Conservation (phyloP, 257 asterid species). For the Rauvolfia tetraphylla region DNA sequence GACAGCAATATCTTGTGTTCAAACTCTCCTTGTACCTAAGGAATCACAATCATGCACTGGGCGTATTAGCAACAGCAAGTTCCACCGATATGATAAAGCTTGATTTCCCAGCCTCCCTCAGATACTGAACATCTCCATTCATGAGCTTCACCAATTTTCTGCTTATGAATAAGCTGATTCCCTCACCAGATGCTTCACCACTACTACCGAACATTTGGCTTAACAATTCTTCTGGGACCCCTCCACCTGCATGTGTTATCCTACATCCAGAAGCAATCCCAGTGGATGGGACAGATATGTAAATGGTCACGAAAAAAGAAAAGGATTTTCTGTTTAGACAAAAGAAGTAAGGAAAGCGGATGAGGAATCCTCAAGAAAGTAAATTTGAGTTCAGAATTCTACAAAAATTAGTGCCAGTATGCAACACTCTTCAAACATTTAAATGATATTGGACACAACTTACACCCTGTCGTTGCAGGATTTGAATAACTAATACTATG, state of each 20-base stretch:
- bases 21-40: background rate
- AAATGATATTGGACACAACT: background rate
- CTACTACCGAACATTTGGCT: constrained; percentile 75
- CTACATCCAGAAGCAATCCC: constrained; percentile 30
- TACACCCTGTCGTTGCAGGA: background rate
- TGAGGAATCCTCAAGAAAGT: background rate
- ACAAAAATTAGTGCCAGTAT: background rate
- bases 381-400: background rate
- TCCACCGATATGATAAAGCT: constrained; percentile 76
- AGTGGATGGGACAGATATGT: background rate
- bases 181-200: constrained; percentile 65
- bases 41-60: constrained; percentile 17
- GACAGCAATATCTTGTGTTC: background rate
- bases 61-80: constrained; percentile 61
- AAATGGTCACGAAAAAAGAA: background rate
- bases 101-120: constrained; percentile 75
- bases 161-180: constrained; percentile 78
- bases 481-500: background rate
- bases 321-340: background rate
- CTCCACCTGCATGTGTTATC: constrained; percentile 78
- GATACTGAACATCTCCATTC: constrained; percentile 96
- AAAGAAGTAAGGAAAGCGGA: background rate
- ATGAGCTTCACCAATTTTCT: constrained; percentile 85
- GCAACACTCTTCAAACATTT: background rate
- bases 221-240: constrained; percentile 72